phyloP scores from a whole-genome alignment of 1,284 basidiomycete species.

The Termitomyces sp. region DNA sequence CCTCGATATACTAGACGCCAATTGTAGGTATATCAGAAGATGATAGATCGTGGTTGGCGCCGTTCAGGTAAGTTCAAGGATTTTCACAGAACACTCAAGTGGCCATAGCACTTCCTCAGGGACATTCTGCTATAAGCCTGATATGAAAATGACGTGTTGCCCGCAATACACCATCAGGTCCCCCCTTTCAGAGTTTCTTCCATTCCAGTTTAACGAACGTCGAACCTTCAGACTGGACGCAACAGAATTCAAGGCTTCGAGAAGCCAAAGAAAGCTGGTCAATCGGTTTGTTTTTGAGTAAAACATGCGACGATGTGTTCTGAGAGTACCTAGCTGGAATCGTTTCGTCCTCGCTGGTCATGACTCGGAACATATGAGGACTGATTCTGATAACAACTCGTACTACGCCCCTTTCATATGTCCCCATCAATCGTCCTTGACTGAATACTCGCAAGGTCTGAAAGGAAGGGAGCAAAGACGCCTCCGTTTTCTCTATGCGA shows the following conservation, averaged over 20 bases:
- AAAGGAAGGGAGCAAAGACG: constrained; percentile 16
- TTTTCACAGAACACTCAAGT: not conserved
- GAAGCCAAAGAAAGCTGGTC: constrained; percentile 74
- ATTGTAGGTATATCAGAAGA: constrained; percentile 62
- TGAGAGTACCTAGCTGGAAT: constrained; percentile 60
- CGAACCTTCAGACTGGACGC: constrained; percentile 60
- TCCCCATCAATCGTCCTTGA: not conserved
- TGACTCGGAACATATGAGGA: constrained; percentile 29
- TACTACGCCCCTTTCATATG: constrained; percentile 1
- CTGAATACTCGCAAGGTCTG: not conserved
- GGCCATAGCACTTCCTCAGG: constrained; percentile 25
- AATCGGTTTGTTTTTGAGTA: constrained; percentile 45
- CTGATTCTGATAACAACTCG: constrained; percentile 12
- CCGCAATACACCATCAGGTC: constrained; percentile 90
- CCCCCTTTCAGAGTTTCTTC: constrained; percentile 3
- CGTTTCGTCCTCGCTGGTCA: constrained; percentile 57
- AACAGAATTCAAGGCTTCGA: constrained; percentile 65
- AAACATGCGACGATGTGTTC: not conserved
- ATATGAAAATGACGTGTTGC: constrained; percentile 80
- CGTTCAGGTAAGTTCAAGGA: constrained; percentile 53
- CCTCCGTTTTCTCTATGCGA: constrained; percentile 34
- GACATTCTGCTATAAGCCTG: constrained; percentile 78
- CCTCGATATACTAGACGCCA: not conserved
- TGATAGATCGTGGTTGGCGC: constrained; percentile 90
- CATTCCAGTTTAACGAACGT: constrained; percentile 3